Conservation (phyloP, 768 basidiomycete species). For the Rhodosporidiobolus odoratus region DNA sequence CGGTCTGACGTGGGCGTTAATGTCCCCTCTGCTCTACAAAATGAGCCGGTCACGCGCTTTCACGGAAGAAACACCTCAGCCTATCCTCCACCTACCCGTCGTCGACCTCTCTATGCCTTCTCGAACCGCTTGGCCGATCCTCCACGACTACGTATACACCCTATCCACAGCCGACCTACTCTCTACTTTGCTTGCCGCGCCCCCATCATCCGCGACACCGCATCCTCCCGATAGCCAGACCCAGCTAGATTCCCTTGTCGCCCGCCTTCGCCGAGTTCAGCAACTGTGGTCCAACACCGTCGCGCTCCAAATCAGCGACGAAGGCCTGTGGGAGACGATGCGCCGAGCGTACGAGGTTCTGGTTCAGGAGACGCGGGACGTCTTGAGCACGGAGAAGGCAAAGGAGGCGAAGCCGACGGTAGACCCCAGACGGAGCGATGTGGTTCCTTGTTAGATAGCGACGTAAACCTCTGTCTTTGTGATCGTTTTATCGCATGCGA, state of each 20-base stretch:
- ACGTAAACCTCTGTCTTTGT: too few relatives aligned
- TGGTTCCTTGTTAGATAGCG: too few relatives aligned
- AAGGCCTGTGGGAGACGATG: background rate
- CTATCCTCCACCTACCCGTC: background rate
- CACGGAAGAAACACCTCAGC: background rate
- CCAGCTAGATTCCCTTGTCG: background rate
- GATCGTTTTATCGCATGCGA: too few relatives aligned
- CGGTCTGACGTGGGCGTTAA: background rate
- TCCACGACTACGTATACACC: constrained; percentile 4
- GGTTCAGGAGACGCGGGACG: background rate
- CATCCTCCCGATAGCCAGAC: background rate
- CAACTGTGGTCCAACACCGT: background rate
- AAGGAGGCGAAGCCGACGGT: background rate
- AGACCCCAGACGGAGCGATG: background rate
- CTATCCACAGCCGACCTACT: background rate
- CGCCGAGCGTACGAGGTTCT: background rate
- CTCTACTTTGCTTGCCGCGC: background rate
- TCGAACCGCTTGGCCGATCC: background rate
- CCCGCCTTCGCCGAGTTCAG: background rate
- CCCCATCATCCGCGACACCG: background rate
- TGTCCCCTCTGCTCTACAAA: background rate
- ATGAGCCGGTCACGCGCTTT: background rate
- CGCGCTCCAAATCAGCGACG: background rate
- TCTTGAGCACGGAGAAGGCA: background rate
- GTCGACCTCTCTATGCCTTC: background rate